phyloP scores from a whole-genome alignment of 306 rosid genomes.

The Cicer cuneatum region DNA sequence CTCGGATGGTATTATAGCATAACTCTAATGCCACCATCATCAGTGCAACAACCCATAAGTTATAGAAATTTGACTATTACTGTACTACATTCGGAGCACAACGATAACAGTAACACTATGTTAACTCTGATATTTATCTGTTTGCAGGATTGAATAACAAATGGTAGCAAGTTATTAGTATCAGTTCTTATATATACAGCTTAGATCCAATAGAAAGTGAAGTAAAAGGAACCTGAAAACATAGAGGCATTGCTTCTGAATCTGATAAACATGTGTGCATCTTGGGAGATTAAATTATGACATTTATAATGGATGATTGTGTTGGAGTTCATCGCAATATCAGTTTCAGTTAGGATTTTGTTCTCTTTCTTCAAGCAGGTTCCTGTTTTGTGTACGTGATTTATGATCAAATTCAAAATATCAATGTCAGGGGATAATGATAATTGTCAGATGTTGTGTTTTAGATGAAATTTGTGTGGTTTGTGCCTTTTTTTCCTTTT shows the following conservation, averaged over 20 bases:
- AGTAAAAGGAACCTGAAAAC: constrained; percentile 21
- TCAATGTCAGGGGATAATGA: constrained; percentile 4
- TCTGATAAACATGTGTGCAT: constrained; percentile 17
- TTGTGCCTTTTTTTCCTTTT: constrained; percentile 18
- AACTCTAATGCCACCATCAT: not conserved
- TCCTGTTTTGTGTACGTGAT: constrained; percentile 23
- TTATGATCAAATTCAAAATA: constrained; percentile 20
- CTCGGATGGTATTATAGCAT: not conserved
- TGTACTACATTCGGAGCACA: too few relatives aligned
- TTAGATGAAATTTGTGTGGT: constrained; percentile 25
- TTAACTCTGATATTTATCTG: not conserved
- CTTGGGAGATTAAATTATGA: constrained; percentile 17
- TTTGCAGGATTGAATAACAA: constrained; percentile 47
- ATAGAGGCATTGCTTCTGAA: constrained; percentile 9
- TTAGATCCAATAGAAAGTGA: constrained; percentile 14
- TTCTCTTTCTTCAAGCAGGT: constrained; percentile 25
- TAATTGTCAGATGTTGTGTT: not conserved
- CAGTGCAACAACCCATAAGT: not conserved
- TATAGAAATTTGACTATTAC: not conserved
- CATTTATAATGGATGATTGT: constrained; percentile 1
- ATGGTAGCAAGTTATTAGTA: constrained; percentile 7
- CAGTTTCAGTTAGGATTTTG: constrained; percentile 31
- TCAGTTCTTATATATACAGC: constrained; percentile 29
- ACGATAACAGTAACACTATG: too few relatives aligned
- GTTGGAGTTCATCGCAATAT: constrained; percentile 26